phyloP scores from a whole-genome alignment of 2,329 filamentous ascomycete species.

The Botrytis deweyae region DNA sequence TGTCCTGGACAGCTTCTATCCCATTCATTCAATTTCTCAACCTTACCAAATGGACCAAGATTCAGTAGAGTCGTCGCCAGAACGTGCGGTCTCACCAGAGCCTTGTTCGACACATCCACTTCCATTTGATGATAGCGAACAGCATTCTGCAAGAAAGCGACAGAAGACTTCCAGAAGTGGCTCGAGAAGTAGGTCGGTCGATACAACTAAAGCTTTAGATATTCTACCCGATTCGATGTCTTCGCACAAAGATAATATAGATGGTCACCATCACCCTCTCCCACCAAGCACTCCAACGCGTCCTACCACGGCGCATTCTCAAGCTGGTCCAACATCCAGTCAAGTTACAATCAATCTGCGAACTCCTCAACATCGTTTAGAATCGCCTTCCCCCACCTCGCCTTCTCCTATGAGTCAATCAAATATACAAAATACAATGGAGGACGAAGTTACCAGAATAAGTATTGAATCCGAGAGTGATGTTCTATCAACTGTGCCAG shows the following conservation, averaged over 20 bases:
- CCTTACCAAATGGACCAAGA: constrained; percentile 43
- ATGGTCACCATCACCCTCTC: constrained; percentile 38
- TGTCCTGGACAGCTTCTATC: constrained; percentile 19
- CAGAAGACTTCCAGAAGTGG: constrained; percentile 58
- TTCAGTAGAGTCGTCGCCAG: constrained; percentile 45
- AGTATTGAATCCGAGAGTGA: constrained; percentile 39
- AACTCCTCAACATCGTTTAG: constrained; percentile 44
- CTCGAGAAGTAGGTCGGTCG: constrained; percentile 55
- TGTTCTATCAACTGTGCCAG: constrained; percentile 34
- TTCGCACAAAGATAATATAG: constrained; percentile 33
- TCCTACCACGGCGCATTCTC: constrained; percentile 39
- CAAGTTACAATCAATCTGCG: constrained; percentile 62
- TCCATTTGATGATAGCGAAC: constrained; percentile 60
- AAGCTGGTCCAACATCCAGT: constrained; percentile 51
- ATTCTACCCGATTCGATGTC: constrained; percentile 26
- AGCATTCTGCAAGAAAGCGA: constrained; percentile 53
- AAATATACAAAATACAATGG: constrained; percentile 32
- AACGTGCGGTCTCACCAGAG: constrained; percentile 62
- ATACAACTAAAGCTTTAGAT: constrained; percentile 37
- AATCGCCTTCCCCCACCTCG: constrained; percentile 47
- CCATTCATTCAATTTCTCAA: constrained; percentile 50
- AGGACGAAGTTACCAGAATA: constrained; percentile 29
- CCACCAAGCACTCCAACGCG: constrained; percentile 37
- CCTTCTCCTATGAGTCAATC: constrained; percentile 43
- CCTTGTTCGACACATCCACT: constrained; percentile 62